Evolutionary conservation across 2,329 filamentous ascomycete genomes (phyloP), one percentile per base, ranked within the genome.

Genomic region (Epichloe baconii): DNA sequence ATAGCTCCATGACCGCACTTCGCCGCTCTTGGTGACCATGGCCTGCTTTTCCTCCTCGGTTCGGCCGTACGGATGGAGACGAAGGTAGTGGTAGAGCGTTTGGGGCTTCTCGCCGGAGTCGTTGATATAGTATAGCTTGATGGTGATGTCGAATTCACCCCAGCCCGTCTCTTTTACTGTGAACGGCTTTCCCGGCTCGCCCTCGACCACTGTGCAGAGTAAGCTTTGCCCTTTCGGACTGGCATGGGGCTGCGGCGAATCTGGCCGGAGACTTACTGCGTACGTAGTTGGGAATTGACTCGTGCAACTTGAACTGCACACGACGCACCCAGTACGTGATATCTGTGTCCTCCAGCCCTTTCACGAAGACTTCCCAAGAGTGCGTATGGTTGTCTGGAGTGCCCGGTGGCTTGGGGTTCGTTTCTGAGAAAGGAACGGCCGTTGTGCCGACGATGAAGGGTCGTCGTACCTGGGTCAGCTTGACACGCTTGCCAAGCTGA

Each of bases 281-380:
- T 21, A 93, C 78, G 52, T 86, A 86, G 67, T 96, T 95, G 31
- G 88, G 83, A 66, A 96, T 97, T 10, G 91, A 96, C 68, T 97
- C 90, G 74, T 96, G 91, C 15, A 98, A 80, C 68, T 97, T 97
- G 72, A 98, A 98, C 66, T 96, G 90, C 1, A 98, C 91, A 61
- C 95, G 91, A 53, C 91, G 88, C 58, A 97, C 77, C 89, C 93
- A 98, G 68, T 95, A 93, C 31, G 87, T 89, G 58, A 97, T 85
- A 64, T 95, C 88, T 54, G 88, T 86, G 66, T 88, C 87, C 61
- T 95, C 88, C 50, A 95, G 76, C 45, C 90, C 88, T 64, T 86
- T 86, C 52, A 98, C 88, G 67, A 94, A 97, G 56, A 97, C 88
- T 62, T 86, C 83, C 93, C 93, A 98, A 56, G 86, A 88, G 73